A percentile compares a stretch with the other conserved stretches of the same genome.
phyloP scores from a whole-genome alignment of 352 stramenopile species.

The Globisporangium barbulae region DNA sequence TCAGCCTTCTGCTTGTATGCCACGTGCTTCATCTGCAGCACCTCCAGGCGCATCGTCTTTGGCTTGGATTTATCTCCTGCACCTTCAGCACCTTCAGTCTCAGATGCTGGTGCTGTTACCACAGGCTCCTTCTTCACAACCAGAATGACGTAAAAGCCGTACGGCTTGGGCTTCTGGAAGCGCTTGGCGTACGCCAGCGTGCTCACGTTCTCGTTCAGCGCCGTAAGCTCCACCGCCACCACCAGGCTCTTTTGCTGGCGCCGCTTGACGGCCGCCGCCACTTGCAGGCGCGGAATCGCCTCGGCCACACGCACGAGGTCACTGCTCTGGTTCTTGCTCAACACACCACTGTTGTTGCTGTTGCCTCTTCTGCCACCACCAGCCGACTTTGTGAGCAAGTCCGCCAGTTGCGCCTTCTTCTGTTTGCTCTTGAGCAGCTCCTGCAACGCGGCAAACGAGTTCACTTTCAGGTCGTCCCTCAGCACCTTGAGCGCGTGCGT shows the following conservation, averaged over 20 bases:
- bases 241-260: constrained; percentile 20
- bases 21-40: constrained; percentile 67
- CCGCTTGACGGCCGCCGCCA: constrained; percentile 22
- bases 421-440: constrained; percentile 22
- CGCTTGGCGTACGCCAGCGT: constrained; percentile 36
- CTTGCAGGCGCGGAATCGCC: constrained; percentile 38
- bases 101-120: background rate
- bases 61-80: background rate
- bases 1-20: constrained; percentile 38
- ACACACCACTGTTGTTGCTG: constrained; percentile 12
- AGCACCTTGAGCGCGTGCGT: constrained; percentile 28
- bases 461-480: constrained; percentile 25
- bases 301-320: constrained; percentile 47
- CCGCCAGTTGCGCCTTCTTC: constrained; percentile 33
- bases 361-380: constrained; percentile 8
- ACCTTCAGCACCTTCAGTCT: background rate
- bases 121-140: constrained; percentile 15
- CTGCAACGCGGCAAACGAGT: constrained; percentile 32
- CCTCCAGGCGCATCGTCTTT: constrained; percentile 11
- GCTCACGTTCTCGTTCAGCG: constrained; percentile 25
- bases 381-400: constrained; percentile 29
- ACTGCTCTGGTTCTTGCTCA: constrained; percentile 33
- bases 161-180: constrained; percentile 64
- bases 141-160: constrained; percentile 72
- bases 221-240: constrained; percentile 39